These are phyloP conservation scores for Backusella macrospora DNA, from an alignment of 192 early-diverging fungal species.

Conservation along the genomic window DNA sequence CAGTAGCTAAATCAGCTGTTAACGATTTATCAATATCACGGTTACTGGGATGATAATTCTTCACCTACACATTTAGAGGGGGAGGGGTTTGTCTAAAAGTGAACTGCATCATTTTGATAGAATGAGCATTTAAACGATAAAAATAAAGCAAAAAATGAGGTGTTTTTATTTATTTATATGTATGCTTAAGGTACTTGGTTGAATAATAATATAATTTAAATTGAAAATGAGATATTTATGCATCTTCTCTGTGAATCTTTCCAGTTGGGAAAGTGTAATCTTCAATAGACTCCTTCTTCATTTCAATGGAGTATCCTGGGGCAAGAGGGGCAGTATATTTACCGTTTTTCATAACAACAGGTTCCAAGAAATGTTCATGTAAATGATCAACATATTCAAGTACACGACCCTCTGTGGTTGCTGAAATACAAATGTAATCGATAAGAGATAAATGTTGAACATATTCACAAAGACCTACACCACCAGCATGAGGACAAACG, in stretches of 20 bases:
- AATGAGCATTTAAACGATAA: too few species aligned
- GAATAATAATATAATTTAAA: background rate
- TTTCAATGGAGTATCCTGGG: slow-evolving; percentile 37
- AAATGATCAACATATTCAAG: slow-evolving; percentile 47
- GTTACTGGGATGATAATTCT: too few species aligned
- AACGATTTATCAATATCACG: too few species aligned
- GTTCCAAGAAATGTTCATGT: slow-evolving; percentile 43
- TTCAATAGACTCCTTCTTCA: slow-evolving; percentile 42
- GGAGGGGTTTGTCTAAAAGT: too few species aligned
- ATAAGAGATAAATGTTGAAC: slow-evolving; percentile 45
- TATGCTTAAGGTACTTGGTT: background rate
- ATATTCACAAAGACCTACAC: slow-evolving; percentile 43
- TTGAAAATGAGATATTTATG: background rate
- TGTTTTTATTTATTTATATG: background rate
- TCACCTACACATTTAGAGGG: too few species aligned
- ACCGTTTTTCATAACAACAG: slow-evolving; percentile 38
- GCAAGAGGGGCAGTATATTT: slow-evolving; percentile 34
- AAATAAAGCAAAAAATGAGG: too few species aligned
- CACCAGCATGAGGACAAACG: slow-evolving; percentile 44
- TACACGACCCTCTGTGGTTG: slow-evolving; percentile 32
- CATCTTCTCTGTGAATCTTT: slow-evolving; percentile 4
- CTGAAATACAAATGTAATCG: slow-evolving; percentile 44
- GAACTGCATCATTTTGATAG: too few species aligned
- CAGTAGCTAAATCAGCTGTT: too few species aligned
- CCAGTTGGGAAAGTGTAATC: slow-evolving; percentile 44